These are phyloP conservation scores for Fusarium tupiense DNA, from an alignment of 2,329 filamentous ascomycete genomes.

Conservation along the genomic window DNA sequence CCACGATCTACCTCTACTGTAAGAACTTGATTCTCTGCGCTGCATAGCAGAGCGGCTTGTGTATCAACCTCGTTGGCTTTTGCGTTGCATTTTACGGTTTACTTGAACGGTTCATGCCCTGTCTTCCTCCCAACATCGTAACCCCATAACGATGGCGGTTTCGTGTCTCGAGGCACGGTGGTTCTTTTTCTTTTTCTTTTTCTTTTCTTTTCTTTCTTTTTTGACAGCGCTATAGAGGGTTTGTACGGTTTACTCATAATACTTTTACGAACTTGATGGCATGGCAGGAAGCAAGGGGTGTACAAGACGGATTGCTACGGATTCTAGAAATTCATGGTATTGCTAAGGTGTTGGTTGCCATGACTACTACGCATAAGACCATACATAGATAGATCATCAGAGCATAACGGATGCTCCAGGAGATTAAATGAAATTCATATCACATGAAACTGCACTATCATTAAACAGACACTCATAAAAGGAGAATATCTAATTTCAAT, in stretches of 20 bases:
- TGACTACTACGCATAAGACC: background rate
- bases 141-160: background rate
- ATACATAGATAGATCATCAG: background rate
- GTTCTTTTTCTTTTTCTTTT: background rate
- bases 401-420: conserved; percentile 1
- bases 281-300: conserved; percentile 9
- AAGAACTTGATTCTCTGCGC: conserved; percentile 17
- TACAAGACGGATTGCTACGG: conserved; percentile 21
- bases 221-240: background rate
- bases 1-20: conserved; percentile 4
- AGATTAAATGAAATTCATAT: background rate
- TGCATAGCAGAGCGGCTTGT: conserved; percentile 25
- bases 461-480: background rate
- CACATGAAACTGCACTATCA: conserved; percentile 4
- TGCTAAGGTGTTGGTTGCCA: background rate
- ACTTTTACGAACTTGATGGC: conserved; percentile 25
- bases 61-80: conserved; percentile 15
- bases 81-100: conserved; percentile 8
- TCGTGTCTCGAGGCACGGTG: background rate
- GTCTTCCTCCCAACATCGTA: background rate
- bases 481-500: conserved; percentile 12
- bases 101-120: background rate
- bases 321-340: conserved; percentile 18
- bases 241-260: conserved; percentile 7
- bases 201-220: background rate